phyloP scores from a whole-genome alignment of 2,329 filamentous ascomycete species.

The Xylariaceae sp. region DNA sequence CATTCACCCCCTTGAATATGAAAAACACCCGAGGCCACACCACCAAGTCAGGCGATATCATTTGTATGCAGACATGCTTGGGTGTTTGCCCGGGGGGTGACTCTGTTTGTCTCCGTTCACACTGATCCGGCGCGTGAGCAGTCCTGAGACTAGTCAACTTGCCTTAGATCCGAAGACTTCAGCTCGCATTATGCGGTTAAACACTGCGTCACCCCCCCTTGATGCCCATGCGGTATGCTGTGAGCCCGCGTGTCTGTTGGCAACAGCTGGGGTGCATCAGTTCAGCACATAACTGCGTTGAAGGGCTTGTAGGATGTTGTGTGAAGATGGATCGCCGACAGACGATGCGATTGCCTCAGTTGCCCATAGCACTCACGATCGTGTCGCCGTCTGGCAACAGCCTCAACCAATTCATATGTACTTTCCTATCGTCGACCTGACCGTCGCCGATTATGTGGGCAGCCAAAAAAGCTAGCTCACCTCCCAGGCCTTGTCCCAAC shows the following conservation, averaged over 20 bases:
- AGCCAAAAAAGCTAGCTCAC: too few species aligned
- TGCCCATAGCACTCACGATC: background rate
- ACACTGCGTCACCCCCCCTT: conserved; percentile 9
- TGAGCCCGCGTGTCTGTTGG: conserved; percentile 10
- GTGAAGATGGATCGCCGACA: conserved; percentile 5
- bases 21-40: conserved; percentile 4
- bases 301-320: conserved; percentile 15
- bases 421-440: background rate
- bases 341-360: conserved; percentile 4
- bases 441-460: too few species aligned
- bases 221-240: conserved; percentile 9
- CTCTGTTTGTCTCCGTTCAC: conserved; percentile 8
- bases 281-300: conserved; percentile 8
- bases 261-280: background rate
- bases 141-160: conserved; percentile 19
- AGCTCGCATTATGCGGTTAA: conserved; percentile 13
- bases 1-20: conserved; percentile 12
- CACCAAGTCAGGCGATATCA: conserved; percentile 11
- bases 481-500: too few species aligned
- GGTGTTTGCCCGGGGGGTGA: conserved; percentile 1
- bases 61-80: conserved; percentile 14
- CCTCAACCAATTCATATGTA: conserved; percentile 5
- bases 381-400: background rate
- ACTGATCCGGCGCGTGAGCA: conserved; percentile 9
- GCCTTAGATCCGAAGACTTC: conserved; percentile 14